Conservation (phyloP, 495 filamentous ascomycete genomes). For the Cercophora newfieldiana region DNA sequence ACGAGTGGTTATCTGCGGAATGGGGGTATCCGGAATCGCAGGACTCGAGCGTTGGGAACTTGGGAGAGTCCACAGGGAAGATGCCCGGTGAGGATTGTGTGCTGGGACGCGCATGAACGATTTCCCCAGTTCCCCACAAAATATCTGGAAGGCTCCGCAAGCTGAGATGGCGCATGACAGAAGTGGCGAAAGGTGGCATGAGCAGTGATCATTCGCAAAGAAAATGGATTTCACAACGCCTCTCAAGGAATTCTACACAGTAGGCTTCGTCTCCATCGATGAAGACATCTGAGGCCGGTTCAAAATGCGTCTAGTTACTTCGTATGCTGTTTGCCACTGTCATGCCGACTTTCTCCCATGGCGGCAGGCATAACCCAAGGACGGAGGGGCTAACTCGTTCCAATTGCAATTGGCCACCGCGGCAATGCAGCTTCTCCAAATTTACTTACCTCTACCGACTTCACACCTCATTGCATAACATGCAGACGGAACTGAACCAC, state of each 20-base stretch:
- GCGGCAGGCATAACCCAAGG: neutral
- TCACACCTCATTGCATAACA: constrained; percentile 1
- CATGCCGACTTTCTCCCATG: neutral
- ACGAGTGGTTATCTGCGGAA: neutral
- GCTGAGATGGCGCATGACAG: constrained; percentile 8
- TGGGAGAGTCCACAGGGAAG: neutral
- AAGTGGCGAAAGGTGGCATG: constrained; percentile 5
- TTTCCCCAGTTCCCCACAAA: constrained; percentile 6
- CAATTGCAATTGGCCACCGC: constrained; percentile 4
- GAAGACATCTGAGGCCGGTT: no score
- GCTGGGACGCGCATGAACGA: constrained; percentile 6
- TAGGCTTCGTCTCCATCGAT: neutral
- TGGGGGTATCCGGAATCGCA: constrained; percentile 12
- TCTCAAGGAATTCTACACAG: neutral
- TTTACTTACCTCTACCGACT: neutral
- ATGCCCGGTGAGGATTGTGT: neutral
- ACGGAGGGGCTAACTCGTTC: neutral
- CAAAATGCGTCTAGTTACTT: no score
- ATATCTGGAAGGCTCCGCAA: constrained; percentile 1
- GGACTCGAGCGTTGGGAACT: neutral
- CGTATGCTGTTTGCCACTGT: constrained; percentile 12
- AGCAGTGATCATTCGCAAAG: neutral
- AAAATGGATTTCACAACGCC: neutral
- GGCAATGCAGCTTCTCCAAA: neutral
- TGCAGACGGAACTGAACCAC: constrained; percentile 3